A percentile compares a stretch with the other conserved stretches of the same genome.
Evolutionary conservation across 2,329 filamentous ascomycete species (phyloP).

Genomic region (Parasarocladium wereldwijsianum): DNA sequence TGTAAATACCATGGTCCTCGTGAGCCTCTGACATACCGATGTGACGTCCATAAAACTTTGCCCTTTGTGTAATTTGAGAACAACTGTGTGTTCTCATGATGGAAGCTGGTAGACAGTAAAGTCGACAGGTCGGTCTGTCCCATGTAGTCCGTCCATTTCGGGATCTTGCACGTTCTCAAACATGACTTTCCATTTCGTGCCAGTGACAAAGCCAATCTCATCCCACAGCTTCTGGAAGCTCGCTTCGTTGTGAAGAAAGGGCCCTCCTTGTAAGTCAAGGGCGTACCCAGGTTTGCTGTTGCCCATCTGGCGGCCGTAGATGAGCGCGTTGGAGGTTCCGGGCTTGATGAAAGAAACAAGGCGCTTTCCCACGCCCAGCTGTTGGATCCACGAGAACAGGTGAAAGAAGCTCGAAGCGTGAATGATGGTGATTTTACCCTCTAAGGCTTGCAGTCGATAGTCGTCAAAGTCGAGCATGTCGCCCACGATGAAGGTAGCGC

Average conservation of each 20-base stretch:
- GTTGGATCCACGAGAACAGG: conserved; percentile 31
- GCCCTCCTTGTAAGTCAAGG: too few relatives aligned
- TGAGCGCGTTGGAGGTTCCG: conserved; percentile 26
- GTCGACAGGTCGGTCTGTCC: conserved; percentile 11
- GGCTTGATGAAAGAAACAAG: conserved; percentile 29
- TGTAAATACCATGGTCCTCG: too few relatives aligned
- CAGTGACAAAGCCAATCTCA: conserved; percentile 32
- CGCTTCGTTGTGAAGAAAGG: conserved; percentile 30
- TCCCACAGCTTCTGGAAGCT: conserved; percentile 40
- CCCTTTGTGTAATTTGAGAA: conserved; percentile 5
- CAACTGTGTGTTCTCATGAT: conserved; percentile 8
- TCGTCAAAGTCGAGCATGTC: conserved; percentile 31
- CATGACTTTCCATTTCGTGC: conserved; percentile 32
- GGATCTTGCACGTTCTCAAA: conserved; percentile 14
- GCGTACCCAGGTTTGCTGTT: conserved; percentile 15
- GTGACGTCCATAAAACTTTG: too few relatives aligned
- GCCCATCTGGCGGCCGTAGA: conserved; percentile 38
- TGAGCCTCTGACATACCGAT: too few relatives aligned
- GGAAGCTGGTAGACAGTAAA: conserved; percentile 21
- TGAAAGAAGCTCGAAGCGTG: conserved; percentile 35
- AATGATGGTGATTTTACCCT: conserved; percentile 29
- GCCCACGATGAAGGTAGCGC: conserved; percentile 32
- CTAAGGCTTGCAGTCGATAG: conserved; percentile 16
- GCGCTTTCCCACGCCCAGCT: conserved; percentile 27
- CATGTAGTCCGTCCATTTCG: not conserved